Conservation (phyloP, 2,329 filamentous ascomycete species). For the Colletotrichum camelliae region DNA sequence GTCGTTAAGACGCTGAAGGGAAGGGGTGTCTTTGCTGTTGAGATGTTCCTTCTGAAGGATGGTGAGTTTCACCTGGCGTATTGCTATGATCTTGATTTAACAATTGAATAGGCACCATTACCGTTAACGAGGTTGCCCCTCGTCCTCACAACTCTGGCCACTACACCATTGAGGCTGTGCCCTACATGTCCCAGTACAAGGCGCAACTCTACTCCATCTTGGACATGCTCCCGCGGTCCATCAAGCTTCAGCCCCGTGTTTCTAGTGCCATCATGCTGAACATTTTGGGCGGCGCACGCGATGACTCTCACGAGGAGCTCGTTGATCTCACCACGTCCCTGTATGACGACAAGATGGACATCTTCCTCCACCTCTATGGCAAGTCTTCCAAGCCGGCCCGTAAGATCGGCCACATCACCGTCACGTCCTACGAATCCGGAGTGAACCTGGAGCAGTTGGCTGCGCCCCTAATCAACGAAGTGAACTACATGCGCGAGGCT, state of each 20-base stretch:
- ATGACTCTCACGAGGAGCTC: conserved; percentile 65
- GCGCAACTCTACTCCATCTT: conserved; percentile 88
- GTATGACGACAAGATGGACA: conserved; percentile 51
- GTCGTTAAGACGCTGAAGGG: conserved; percentile 84
- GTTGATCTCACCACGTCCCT: conserved; percentile 50
- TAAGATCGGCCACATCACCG: conserved; percentile 94
- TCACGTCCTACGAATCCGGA: conserved; percentile 72
- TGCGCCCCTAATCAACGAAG: conserved; percentile 71
- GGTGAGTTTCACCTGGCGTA: conserved; percentile 41
- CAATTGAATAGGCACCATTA: conserved; percentile 54
- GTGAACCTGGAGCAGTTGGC: conserved; percentile 65
- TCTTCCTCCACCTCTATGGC: conserved; percentile 85
- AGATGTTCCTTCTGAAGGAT: conserved; percentile 87
- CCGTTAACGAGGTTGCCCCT: conserved; percentile 89
- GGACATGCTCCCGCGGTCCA: conserved; percentile 61
- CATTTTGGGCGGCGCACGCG: conserved; percentile 72
- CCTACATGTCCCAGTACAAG: conserved; percentile 87
- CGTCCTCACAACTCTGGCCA: conserved; percentile 85
- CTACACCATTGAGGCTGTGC: conserved; percentile 91
- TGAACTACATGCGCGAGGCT: conserved; percentile 64
- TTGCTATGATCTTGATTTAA: neutral
- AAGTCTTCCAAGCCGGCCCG: conserved; percentile 86
- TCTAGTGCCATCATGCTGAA: conserved; percentile 79
- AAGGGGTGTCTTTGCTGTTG: conserved; percentile 93
- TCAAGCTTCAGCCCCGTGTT: conserved; percentile 62